Evolutionary conservation across 1,284 basidiomycete species (phyloP), one percentile per base, ranked within the genome.

Genomic region (Apiotrichum domesticum): DNA sequence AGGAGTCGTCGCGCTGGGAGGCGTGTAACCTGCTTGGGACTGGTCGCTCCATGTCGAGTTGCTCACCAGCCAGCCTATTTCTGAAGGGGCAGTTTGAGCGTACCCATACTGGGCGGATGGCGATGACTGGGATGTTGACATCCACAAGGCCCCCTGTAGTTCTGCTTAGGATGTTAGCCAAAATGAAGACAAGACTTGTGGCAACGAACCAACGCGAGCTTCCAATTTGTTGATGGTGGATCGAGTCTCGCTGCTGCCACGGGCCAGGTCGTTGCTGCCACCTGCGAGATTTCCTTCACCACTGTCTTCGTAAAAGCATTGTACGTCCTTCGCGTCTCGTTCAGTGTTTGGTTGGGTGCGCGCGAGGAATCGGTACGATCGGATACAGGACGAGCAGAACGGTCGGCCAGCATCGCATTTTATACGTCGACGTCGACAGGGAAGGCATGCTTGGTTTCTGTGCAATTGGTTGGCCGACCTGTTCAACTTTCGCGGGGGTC

Each of bases 261-360:
- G n/a, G 9, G 46, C 15, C 14, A 47, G 34, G n/a, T 33, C 4
- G n/a, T 35, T 4, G 3, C 44, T 32, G 5, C 43, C 54, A 8
- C 48, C 47, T 11, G 46, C 56, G 15, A 35, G 32, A 4, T 53
- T 33, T 5, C 11, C 44, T 2, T 55, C 57, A 10, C 35, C 46
- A 10, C 15, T 45, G 11, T 69, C 65, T 8, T 69, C 65, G 40
- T 73, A 71, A 21, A 51, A 59, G 46, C 69, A 71, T 44, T 68
- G 65, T 4, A 73, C 62, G 15, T 68, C 71, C n/a, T 60, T 57
- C 0, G 63, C 55, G 41, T 71, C 69, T 35, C 69, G 64, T 41
- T 65, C 62, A 9, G 61, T 57, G 35, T 71, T 66, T 3, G 71
- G 71, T 37, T 70, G 66, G 0, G 69, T 71, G 6, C 62, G 55